phyloP scores from a whole-genome alignment of 1,284 basidiomycete genomes.

The Hortiboletus rubellus region DNA sequence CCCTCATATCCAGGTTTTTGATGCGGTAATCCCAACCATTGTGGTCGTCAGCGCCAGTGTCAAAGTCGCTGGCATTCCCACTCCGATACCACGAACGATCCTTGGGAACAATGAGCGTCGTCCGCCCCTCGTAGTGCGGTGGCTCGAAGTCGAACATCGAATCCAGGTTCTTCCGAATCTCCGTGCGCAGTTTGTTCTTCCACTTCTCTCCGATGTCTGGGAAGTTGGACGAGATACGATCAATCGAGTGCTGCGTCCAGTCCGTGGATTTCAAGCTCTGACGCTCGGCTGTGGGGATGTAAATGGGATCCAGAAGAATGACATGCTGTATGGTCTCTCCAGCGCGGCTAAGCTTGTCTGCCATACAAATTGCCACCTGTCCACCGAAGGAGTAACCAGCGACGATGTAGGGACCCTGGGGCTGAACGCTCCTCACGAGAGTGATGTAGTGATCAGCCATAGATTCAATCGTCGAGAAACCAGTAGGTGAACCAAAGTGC shows the following conservation, averaged over 20 bases:
- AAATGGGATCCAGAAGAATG: constrained; percentile 31
- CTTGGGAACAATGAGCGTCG: constrained; percentile 32
- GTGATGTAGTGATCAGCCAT: constrained; percentile 35
- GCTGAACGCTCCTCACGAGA: constrained; percentile 26
- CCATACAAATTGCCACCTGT: constrained; percentile 30
- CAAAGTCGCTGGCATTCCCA: constrained; percentile 32
- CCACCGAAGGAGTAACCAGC: constrained; percentile 32
- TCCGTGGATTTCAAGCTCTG: constrained; percentile 32
- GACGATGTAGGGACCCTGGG: constrained; percentile 29
- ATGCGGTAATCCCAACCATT: constrained; percentile 34
- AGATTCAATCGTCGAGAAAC: constrained; percentile 29
- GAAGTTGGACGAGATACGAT: constrained; percentile 34
- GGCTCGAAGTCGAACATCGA: constrained; percentile 35
- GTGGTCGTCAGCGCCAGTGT: constrained; percentile 32
- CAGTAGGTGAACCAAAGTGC: constrained; percentile 30
- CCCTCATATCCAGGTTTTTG: constrained; percentile 28
- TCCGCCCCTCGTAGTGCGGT: constrained; percentile 22
- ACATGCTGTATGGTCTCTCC: constrained; percentile 29
- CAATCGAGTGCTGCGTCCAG: constrained; percentile 31
- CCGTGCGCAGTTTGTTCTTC: constrained; percentile 28
- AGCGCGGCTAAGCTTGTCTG: constrained; percentile 22
- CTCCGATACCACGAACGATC: constrained; percentile 35
- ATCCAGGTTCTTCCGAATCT: constrained; percentile 32
- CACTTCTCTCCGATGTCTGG: constrained; percentile 33
- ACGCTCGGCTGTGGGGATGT: constrained; percentile 28